Conservation (phyloP, 2,329 filamentous ascomycete species). For the Penicillium occitanis region DNA sequence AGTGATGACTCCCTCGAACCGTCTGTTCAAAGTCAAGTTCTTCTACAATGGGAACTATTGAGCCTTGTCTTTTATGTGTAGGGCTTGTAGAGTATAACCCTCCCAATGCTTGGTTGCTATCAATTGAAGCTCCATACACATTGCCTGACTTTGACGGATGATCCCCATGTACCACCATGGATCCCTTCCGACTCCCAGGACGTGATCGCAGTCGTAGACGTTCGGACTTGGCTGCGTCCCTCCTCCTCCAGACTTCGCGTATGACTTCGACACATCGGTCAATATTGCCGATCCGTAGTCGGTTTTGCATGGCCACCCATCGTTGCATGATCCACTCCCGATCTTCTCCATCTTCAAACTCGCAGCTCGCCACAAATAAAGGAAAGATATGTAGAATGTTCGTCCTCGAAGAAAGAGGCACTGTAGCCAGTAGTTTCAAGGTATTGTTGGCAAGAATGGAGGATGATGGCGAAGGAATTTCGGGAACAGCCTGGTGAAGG, state of each 20-base stretch:
- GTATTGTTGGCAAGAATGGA: slow-evolving; percentile 62
- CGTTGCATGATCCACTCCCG: slow-evolving; percentile 63
- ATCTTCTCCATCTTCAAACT: slow-evolving; percentile 60
- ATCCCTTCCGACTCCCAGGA: slow-evolving; percentile 26
- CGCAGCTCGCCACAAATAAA: slow-evolving; percentile 65
- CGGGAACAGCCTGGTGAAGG: slow-evolving; percentile 67
- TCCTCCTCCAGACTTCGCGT: slow-evolving; percentile 65
- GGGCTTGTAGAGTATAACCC: slow-evolving; percentile 13
- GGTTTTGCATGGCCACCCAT: slow-evolving; percentile 60
- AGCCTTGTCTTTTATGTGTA: slow-evolving; percentile 29
- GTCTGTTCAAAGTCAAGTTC: slow-evolving; percentile 60
- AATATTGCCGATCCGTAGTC: slow-evolving; percentile 67
- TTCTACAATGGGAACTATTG: slow-evolving; percentile 36
- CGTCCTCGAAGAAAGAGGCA: slow-evolving; percentile 61
- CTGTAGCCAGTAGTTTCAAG: slow-evolving; percentile 61
- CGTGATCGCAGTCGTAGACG: slow-evolving; percentile 37
- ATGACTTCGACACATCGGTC: slow-evolving; percentile 65
- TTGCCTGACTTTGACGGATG: slow-evolving; percentile 7
- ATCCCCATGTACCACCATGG: slow-evolving; percentile 22
- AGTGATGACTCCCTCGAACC: slow-evolving; percentile 65
- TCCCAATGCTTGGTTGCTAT: slow-evolving; percentile 9
- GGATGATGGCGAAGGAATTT: slow-evolving; percentile 61
- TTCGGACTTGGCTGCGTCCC: slow-evolving; percentile 54
- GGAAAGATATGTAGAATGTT: slow-evolving; percentile 71
- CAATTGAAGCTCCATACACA: slow-evolving; percentile 4